Base-by-base conservation (phyloP, 2,329 filamentous ascomycete genomes). In the Balansia obtecta region DNA sequence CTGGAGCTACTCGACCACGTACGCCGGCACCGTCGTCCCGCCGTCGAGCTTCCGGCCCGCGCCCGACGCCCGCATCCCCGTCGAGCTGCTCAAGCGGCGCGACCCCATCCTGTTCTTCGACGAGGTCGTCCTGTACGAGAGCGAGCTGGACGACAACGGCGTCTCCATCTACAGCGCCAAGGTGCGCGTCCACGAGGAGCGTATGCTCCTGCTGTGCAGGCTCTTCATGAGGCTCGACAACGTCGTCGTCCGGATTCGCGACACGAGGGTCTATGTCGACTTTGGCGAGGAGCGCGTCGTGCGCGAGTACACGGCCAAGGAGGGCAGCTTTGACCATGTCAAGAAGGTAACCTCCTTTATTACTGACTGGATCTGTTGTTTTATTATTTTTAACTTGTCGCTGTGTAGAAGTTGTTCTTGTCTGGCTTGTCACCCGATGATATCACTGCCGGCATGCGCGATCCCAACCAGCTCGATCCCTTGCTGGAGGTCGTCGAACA, bases 91-190 rank as follows among this genome's bases (percentile, higher is more conserved):
- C 47, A 88, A 85, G 65, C 80, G 87, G 33, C 86, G 88, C 13
- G 93, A 98, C 64, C 93, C 93, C 0, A 98, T 98, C 56, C 71
- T 95, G 5, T 96, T 97, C 75, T 95, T 94, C 64, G 91, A 97
- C 69, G 89, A 97, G 60, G 88, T 98, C 39, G 82, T 96, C 59
- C 76, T 98, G 45, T 98, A 95, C 66, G 93, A 98, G 71, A 94
- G 94, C 69, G 93, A 98, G 72, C 79, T 98, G 45, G 93, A 95
- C 53, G 93, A 98, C 67, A 98, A 98, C 63, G 93, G 93, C 54
- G 93, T 97, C 58, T 88, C 88, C 32, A 77, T 96, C 63, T 75
- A 94, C 52, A 94, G 84, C 54, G 88, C 86, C 68, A 98, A 98
- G 73, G 73, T 97, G 47, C 78, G 93, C 53, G 91, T 97, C 51